Evolutionary conservation across 2,329 filamentous ascomycete genomes (phyloP).

Genomic region (Epichloe hybrida): DNA sequence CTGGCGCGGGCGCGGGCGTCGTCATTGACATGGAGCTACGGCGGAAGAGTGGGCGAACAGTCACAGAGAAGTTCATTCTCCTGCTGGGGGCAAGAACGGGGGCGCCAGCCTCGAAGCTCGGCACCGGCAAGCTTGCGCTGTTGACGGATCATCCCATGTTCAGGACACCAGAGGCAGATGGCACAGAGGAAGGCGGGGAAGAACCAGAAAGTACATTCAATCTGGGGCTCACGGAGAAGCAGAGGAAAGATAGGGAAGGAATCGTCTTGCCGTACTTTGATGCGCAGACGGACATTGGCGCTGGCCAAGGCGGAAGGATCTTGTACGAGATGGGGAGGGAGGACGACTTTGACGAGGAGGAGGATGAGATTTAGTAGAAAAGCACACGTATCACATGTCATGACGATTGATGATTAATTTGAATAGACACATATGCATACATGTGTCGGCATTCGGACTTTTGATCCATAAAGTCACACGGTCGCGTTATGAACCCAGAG

Average conservation of each 20-base stretch:
- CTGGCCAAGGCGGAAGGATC: constrained; percentile 81
- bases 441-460: no score
- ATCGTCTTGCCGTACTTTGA: constrained; percentile 95
- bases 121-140: constrained; percentile 34
- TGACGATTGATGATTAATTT: no score
- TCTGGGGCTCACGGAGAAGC: constrained; percentile 78
- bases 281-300: constrained; percentile 68
- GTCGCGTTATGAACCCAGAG: background rate
- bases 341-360: constrained; percentile 93
- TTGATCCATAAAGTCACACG: no score
- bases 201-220: constrained; percentile 68
- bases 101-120: constrained; percentile 10
- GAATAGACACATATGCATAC: no score
- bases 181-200: constrained; percentile 30
- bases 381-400: constrained; percentile 18
- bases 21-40: constrained; percentile 80
- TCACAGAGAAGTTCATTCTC: constrained; percentile 53
- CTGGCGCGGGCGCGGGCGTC: constrained; percentile 29
- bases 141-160: constrained; percentile 69
- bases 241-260: constrained; percentile 71
- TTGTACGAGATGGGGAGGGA: constrained; percentile 94
- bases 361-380: constrained; percentile 78
- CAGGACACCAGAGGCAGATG: constrained; percentile 26
- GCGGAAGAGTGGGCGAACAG: constrained; percentile 64
- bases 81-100: constrained; percentile 5